These are phyloP conservation scores for Botrytis sinoallii DNA, from an alignment of 2,329 filamentous ascomycete genomes.

Conservation along the genomic window DNA sequence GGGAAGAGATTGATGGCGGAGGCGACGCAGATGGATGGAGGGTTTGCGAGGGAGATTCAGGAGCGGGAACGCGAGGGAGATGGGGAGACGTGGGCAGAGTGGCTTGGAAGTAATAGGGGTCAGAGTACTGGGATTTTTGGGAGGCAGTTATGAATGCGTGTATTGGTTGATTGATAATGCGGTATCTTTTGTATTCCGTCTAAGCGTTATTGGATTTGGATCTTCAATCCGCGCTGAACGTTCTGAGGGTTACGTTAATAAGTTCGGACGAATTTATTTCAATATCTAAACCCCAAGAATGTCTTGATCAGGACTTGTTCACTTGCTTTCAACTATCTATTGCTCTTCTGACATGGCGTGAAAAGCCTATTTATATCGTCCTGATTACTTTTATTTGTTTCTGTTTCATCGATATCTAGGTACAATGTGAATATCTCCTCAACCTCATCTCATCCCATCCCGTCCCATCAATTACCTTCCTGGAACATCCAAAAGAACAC, in stretches of 20 bases:
- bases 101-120: background rate
- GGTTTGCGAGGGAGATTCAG: conserved; percentile 31
- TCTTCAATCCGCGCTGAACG: background rate
- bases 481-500: conserved; percentile 42
- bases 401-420: no score
- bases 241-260: background rate
- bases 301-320: background rate
- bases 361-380: background rate
- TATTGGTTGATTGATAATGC: background rate
- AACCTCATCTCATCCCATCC: background rate
- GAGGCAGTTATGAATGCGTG: background rate
- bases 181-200: background rate
- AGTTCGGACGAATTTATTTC: background rate
- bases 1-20: conserved; percentile 31
- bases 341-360: background rate
- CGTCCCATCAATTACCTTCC: conserved; percentile 20
- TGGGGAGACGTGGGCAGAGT: conserved; percentile 17
- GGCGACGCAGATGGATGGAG: conserved; percentile 29
- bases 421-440: background rate
- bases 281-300: background rate
- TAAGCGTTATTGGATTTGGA: background rate
- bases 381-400: background rate
- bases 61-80: conserved; percentile 27
- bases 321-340: background rate
- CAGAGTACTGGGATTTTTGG: background rate